phyloP scores from a whole-genome alignment of 352 stramenopile genomes.

The Phytophthora ramorum region DNA sequence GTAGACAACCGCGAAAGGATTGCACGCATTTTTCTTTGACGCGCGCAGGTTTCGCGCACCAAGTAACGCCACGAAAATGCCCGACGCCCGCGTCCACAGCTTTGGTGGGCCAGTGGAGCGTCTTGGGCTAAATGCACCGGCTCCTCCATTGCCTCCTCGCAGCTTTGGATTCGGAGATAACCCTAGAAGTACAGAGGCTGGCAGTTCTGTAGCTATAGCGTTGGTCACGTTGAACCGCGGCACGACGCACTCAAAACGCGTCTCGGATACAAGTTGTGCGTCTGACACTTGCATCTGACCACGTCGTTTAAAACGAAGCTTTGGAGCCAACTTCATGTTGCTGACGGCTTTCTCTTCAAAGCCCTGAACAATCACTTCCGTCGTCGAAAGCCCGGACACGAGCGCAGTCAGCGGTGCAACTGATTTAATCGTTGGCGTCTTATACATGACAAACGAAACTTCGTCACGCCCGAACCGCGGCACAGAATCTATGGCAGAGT shows the following conservation, averaged over 20 bases:
- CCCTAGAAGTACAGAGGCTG: constrained; percentile 14
- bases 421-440: constrained; percentile 59
- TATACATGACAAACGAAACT: constrained; percentile 78
- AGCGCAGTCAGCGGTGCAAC: constrained; percentile 50
- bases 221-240: constrained; percentile 70
- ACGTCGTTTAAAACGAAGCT: constrained; percentile 66
- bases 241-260: constrained; percentile 57
- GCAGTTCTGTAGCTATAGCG: constrained; percentile 47
- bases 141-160: constrained; percentile 1
- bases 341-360: constrained; percentile 62
- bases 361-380: constrained; percentile 68
- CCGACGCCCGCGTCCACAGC: constrained; percentile 61
- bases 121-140: constrained; percentile 14
- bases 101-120: constrained; percentile 28
- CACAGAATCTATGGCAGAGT: not conserved
- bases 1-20: constrained; percentile 71
- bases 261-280: constrained; percentile 46
- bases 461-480: constrained; percentile 67
- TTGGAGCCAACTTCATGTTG: constrained; percentile 50
- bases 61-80: constrained; percentile 58
- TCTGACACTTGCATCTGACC: constrained; percentile 82
- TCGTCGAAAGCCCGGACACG: constrained; percentile 51
- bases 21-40: constrained; percentile 76
- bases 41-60: constrained; percentile 57
- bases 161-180: constrained; percentile 17